Conservation (phyloP, 176 grass and related monocot species). For the Tuctoria greenei region DNA sequence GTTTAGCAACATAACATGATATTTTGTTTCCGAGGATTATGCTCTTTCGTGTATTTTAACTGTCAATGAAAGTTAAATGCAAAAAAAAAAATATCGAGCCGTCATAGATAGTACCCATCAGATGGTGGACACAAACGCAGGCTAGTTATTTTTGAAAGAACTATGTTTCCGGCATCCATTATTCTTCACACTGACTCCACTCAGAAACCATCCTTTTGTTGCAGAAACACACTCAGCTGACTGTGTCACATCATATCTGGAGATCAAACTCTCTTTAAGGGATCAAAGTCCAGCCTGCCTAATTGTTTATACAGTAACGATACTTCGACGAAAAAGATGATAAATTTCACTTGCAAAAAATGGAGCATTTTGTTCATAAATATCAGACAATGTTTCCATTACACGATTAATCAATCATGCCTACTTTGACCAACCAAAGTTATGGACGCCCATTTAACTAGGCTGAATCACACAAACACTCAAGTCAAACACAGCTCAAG, state of each 20-base stretch:
- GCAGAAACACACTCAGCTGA: background rate
- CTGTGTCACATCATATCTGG: background rate
- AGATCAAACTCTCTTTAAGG: background rate
- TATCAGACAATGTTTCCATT: background rate
- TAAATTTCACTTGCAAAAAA: background rate
- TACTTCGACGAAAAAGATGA: background rate
- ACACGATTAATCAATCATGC: no score
- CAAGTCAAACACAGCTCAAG: no score
- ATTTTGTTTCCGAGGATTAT: background rate
- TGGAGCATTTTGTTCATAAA: background rate
- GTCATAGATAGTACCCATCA: background rate
- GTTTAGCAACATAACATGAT: no score
- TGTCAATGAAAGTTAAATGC: background rate
- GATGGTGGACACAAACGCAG: background rate
- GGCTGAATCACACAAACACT: no score
- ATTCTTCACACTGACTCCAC: background rate
- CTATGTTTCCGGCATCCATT: background rate
- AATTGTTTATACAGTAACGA: background rate
- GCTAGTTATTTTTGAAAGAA: background rate
- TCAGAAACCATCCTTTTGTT: background rate
- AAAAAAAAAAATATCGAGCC: background rate
- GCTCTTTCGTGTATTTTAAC: background rate
- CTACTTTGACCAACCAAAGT: no score
- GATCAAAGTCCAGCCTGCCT: background rate
- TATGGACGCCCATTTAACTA: no score